phyloP scores from a whole-genome alignment of 768 basidiomycete genomes.

The Daedalea quercina region DNA sequence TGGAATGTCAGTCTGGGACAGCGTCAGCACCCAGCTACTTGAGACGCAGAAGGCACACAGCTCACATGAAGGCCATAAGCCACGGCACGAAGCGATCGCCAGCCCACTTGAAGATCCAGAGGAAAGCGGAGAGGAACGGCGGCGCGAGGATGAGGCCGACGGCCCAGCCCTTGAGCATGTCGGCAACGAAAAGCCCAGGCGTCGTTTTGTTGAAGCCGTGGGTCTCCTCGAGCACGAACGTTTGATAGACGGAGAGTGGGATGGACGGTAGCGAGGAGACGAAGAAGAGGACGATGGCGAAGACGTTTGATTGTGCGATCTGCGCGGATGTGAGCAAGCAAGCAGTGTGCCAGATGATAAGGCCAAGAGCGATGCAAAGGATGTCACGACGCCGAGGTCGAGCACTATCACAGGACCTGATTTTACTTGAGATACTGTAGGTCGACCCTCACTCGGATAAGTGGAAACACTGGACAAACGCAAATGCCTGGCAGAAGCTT shows the following conservation, averaged over 20 bases:
- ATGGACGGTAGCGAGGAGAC: slow-evolving; percentile 56
- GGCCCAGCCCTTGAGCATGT: slow-evolving; percentile 75
- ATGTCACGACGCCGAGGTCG: too few relatives aligned
- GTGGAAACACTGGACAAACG: too few relatives aligned
- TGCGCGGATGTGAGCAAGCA: slow-evolving; percentile 22
- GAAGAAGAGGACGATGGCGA: too few relatives aligned
- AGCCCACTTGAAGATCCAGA: slow-evolving; percentile 89
- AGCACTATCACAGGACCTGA: too few relatives aligned
- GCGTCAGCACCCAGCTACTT: not conserved
- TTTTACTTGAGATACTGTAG: too few relatives aligned
- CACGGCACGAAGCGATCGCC: slow-evolving; percentile 90
- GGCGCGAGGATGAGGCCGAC: slow-evolving; percentile 67
- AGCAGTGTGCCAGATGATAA: too few relatives aligned
- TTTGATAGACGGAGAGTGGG: slow-evolving; percentile 77
- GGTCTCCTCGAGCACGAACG: slow-evolving; percentile 90
- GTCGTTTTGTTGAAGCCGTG: slow-evolving; percentile 98
- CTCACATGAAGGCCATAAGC: slow-evolving; percentile 89
- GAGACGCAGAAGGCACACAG: slow-evolving; percentile 6
- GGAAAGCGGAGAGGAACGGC: slow-evolving; percentile 82
- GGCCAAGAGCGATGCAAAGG: too few relatives aligned
- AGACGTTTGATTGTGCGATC: slow-evolving; percentile 83
- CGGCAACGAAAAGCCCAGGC: slow-evolving; percentile 62
- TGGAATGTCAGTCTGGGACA: slow-evolving; percentile 68
- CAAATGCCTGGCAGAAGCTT: too few relatives aligned
- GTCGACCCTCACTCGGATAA: too few relatives aligned